Conservation (phyloP, 768 basidiomycete genomes). For the Phylloporus scabripes region DNA sequence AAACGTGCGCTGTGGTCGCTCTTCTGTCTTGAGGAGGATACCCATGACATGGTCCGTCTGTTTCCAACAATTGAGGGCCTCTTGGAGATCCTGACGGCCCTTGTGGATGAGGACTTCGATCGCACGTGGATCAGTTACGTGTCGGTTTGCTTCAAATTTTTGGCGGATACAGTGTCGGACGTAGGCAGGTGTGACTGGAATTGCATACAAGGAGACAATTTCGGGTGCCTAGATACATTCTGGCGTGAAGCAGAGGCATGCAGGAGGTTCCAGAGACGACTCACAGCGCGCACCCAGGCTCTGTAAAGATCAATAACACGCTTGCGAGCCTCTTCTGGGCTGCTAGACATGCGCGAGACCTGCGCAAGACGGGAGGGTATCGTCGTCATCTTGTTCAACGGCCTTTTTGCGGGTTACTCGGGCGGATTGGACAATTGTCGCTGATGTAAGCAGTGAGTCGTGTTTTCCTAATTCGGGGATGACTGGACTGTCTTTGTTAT, state of each 20-base stretch:
- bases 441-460: constrained; percentile 15
- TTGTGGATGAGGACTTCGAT: constrained; percentile 87
- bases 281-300: constrained; percentile 88
- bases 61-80: constrained; percentile 93
- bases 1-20: constrained; percentile 53
- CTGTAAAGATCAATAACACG: constrained; percentile 79
- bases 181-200: constrained; percentile 71
- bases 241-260: not conserved
- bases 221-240: constrained; percentile 73
- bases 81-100: constrained; percentile 84
- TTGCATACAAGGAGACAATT: constrained; percentile 73
- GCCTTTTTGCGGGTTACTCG: not conserved
- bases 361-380: constrained; percentile 88
- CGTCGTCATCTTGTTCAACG: constrained; percentile 52
- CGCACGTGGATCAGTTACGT: constrained; percentile 73
- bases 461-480: constrained; percentile 8
- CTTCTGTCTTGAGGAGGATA: constrained; percentile 48
- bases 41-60: constrained; percentile 77
- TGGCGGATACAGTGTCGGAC: constrained; percentile 80
- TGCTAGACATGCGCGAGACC: constrained; percentile 53
- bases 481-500: constrained; percentile 11
- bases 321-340: constrained; percentile 53
- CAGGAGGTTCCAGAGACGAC: constrained; percentile 27
- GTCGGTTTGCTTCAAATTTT: constrained; percentile 80
- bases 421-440: not conserved